Percentiles rank a stretch among this genome's conserved stretches.
Evolutionary conservation across 2,329 filamentous ascomycete species (phyloP).

Genomic region (Xylaria polymorpha): DNA sequence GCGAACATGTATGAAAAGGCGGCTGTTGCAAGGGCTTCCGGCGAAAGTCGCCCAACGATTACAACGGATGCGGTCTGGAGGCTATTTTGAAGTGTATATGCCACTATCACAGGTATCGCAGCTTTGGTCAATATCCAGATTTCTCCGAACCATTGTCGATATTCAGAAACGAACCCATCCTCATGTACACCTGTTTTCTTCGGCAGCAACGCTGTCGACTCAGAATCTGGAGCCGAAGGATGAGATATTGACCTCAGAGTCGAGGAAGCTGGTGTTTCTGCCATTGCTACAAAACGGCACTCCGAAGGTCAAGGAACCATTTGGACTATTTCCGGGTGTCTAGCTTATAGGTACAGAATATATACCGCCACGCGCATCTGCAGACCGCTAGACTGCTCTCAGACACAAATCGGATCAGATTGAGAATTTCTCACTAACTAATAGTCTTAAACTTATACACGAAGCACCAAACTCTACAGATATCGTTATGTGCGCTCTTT

Average conservation of each 20-base stretch:
- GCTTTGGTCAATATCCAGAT: slow-evolving; percentile 75
- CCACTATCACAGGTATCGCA: slow-evolving; percentile 82
- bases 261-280: slow-evolving; percentile 32
- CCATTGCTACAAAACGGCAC: slow-evolving; percentile 36
- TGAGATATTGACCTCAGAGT: slow-evolving; percentile 25
- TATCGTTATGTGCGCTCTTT: background rate
- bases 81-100: slow-evolving; percentile 87
- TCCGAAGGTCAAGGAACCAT: slow-evolving; percentile 1
- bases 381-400: slow-evolving; percentile 4
- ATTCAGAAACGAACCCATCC: slow-evolving; percentile 11
- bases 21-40: slow-evolving; percentile 82
- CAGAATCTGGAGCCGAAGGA: slow-evolving; percentile 33
- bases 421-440: background rate
- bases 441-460: slow-evolving; percentile 12
- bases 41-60: slow-evolving; percentile 81
- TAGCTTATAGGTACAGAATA: slow-evolving; percentile 3
- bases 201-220: slow-evolving; percentile 42
- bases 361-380: background rate
- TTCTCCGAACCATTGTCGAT: slow-evolving; percentile 62
- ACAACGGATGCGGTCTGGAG: slow-evolving; percentile 85
- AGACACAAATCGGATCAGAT: background rate
- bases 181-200: slow-evolving; percentile 29
- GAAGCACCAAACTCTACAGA: slow-evolving; percentile 12
- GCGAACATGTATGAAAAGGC: slow-evolving; percentile 96
- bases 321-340: slow-evolving; percentile 11